phyloP scores from a whole-genome alignment of 768 basidiomycete species.

The Hydnum rufescens region DNA sequence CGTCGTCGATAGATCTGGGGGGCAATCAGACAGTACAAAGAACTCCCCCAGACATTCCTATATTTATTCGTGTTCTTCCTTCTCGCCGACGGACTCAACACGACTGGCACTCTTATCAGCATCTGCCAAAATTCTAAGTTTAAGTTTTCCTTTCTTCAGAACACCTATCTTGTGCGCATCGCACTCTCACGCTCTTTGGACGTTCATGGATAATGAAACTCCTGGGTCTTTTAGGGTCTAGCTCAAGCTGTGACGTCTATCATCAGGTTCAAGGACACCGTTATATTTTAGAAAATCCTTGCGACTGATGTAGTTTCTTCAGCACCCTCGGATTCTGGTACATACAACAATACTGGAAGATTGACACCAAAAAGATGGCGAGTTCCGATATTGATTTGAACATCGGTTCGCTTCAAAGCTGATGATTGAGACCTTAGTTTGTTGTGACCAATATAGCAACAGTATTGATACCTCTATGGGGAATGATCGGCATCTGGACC shows the following conservation, averaged over 20 bases:
- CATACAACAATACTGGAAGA: conserved; percentile 58
- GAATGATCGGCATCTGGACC: conserved; percentile 43
- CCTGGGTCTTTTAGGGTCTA: conserved; percentile 15
- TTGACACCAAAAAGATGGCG: conserved; percentile 67
- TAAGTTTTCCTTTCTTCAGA: conserved; percentile 60
- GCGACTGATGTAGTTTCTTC: too few species aligned
- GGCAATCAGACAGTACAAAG: conserved; percentile 52
- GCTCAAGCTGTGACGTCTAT: conserved; percentile 60
- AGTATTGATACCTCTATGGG: conserved; percentile 55
- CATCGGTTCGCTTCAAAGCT: not conserved
- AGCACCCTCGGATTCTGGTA: conserved; percentile 70
- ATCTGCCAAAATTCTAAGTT: conserved; percentile 73
- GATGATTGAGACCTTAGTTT: conserved; percentile 27
- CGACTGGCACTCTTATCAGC: conserved; percentile 50
- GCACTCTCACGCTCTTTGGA: too few species aligned
- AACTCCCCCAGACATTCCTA: conserved; percentile 62
- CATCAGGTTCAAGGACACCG: too few species aligned
- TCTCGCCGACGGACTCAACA: conserved; percentile 65
- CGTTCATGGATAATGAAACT: not conserved
- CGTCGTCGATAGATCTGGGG: conserved; percentile 41
- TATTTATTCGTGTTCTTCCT: conserved; percentile 63
- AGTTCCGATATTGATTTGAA: conserved; percentile 8
- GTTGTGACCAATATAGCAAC: conserved; percentile 57
- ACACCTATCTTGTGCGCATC: conserved; percentile 39
- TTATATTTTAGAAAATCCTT: conserved; percentile 12